Percentiles rank a stretch among this genome's conserved stretches.
Evolutionary conservation across 345 rosid genomes (phyloP).

Genomic region (Eucalyptus camaldulensis): DNA sequence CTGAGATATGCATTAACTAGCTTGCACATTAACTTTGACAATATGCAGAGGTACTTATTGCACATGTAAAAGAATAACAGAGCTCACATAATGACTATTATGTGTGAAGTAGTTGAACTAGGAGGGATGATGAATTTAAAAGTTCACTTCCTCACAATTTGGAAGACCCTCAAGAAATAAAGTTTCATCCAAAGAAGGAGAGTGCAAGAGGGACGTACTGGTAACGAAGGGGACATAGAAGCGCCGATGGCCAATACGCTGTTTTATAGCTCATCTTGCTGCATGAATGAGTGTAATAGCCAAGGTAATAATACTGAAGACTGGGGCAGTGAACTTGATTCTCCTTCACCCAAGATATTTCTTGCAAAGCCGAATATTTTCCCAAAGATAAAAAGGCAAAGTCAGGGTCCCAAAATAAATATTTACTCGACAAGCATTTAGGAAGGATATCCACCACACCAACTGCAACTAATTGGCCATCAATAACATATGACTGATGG

Average conservation of each 20-base stretch:
- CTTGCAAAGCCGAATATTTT: conserved; percentile 85
- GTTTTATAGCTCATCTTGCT: conserved; percentile 80
- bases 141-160: not conserved
- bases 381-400: conserved; percentile 75
- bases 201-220: too few relatives aligned
- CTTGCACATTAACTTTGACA: not conserved
- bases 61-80: not conserved
- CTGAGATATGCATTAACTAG: conserved; percentile 24
- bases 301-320: conserved; percentile 90
- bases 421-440: conserved; percentile 86
- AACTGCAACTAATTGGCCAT: conserved; percentile 81
- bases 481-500: conserved; percentile 85
- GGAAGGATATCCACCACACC: conserved; percentile 94
- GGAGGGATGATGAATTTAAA: not conserved
- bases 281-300: conserved; percentile 95
- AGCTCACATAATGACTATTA: not conserved
- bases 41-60: not conserved
- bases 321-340: conserved; percentile 50
- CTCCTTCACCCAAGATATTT: conserved; percentile 69
- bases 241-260: too few relatives aligned
- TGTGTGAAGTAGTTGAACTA: not conserved
- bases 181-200: not conserved
- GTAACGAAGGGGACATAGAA: too few relatives aligned
- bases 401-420: conserved; percentile 97
- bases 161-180: not conserved